Base-by-base conservation (phyloP, 2,329 filamentous ascomycete genomes). In the Lecanicillium sp. region DNA sequence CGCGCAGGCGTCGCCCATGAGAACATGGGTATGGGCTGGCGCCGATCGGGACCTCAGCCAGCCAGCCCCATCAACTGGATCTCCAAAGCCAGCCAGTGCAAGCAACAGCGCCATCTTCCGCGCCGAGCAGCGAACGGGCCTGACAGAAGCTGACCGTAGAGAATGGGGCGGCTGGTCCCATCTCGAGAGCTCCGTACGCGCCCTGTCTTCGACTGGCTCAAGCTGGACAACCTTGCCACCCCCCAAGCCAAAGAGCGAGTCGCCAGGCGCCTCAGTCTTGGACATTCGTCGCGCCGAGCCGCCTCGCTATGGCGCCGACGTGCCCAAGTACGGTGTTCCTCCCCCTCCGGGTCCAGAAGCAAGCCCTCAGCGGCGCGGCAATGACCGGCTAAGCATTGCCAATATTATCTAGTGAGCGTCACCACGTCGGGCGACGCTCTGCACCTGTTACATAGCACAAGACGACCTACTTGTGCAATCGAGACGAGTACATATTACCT, bases 121-220 rank as follows among this genome's bases (percentile, higher is more conserved):
- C 45, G 54, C 52, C n/a, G 73, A 69, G 43, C 63, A 59, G 39
- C 59, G 68, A 43, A 70, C 70, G 12, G 67, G 72, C 0, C 58
- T 81, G 11, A 72, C 68, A 0, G 69, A 70, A 17, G 70, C 73
- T 9, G 76, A 80, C 47, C 64, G 67, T 32, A 67, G 71, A 38
- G 80, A 84, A 33, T 94, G 86, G 85, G 78, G 80, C 37, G 85
- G 85, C 3, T 95, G 89, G 89, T 75, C 78, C 16, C 73, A 75
- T 44, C 66, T 94, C 12, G 82, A 92, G 51, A 68, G 53, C 9
- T 56, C 60, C 12, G 44, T 59, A 18, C 55, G 60, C 13, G 51
- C 51, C 13, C 42, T 64, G n/a, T 54, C 56, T 8, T 54, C 58
- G 8, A 47, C 58, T 4, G 56, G 51, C n/a, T 45, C 52, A 5